Base-by-base conservation (phyloP, 2,329 filamentous ascomycete species). In the Ascochyta viciae-villosae region DNA sequence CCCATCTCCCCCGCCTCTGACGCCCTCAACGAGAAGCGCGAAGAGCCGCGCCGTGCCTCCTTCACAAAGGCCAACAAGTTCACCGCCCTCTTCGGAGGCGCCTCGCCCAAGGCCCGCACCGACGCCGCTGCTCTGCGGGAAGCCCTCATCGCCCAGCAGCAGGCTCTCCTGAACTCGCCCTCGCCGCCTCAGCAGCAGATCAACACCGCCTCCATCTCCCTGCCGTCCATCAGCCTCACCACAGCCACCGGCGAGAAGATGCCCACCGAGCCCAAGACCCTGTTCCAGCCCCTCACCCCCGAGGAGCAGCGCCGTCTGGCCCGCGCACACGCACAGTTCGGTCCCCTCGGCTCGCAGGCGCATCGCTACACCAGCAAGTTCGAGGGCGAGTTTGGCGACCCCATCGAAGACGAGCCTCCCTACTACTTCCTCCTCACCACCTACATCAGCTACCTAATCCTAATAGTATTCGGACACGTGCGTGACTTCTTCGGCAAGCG, bases 401-500 rank as follows among this genome's bases (percentile, higher is more conserved):
- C 94, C 5, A 82, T 98, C 57, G 91, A 96, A 74, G 95, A 99
- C 72, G 94, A 97, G 76, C 94, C 95, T 38, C 92, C 94, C 16
- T 98, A 97, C 80, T 98, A 93, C 82, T 97, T 91, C 79, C 87
- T 99, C 70, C 85, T 99, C 66, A 98, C 95, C 33, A 99, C 95
- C 70, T 99, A 99, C 82, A 91, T 99, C 78, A 97, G 92, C 79
- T 99, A 99, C 77, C 85, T 99, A 62, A 88, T 98, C 65, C 85
- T 99, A 69, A 98, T 99, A 74, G 87, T 95, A 63, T 93, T 97
- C 63, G 95, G 95, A 53, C 95, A 99, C 74, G 87, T 97, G 58
- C 88, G 94, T 74, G 95, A 99, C 76, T 98, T 97, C 79, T 98
- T 99, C 74, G 94, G 95, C 76, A 97, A 98, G 83, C 87, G 91